Base-by-base conservation (phyloP, 768 basidiomycete species). In the Lactifluus pinguis region DNA sequence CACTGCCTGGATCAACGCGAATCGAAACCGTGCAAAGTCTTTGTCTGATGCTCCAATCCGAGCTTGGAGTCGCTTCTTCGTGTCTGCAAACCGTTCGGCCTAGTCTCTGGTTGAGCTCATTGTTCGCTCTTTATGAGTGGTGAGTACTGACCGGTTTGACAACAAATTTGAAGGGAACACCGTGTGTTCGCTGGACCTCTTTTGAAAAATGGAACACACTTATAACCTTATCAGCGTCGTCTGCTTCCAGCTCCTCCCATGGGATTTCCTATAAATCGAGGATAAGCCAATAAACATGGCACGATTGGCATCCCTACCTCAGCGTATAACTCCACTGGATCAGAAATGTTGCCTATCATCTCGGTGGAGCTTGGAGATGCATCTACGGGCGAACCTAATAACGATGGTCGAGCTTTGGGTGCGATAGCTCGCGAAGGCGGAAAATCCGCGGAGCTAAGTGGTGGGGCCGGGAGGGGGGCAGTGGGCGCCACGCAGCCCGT, bases 141-240 rank as follows among this genome's bases (percentile, higher is more conserved):
- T 36, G 38, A 45, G 6, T 25, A 80, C 92, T 55, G 70, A 95
- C 94, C 62, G 91, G 86, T 72, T 89, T 89, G 61, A 98, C 83
- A 34, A 98, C 94, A 72, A 98, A 98, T 68, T 90, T 92, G 83
- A 98, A 98, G 0, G 97, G 97, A 38, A 98, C 91, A 57, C 97
- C 97, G 70, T 98, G 95, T 61, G 91, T 90, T 68, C 97, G 82
- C 41, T 84, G 77, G 25, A 95, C 82, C 66, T 99, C 97, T 71
- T 91, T 95, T 32, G 90, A 89, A 78, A 95, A 99, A 75, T 99
- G 97, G 83, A 95, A 99, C 50, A 97, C 92, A 65, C 87, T 91
- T 72, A 99, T 95, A 62, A 97, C 83, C 74, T 95, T 95, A 74
- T 94, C 91, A 25, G 84, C 78, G 63, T 98, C 95, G 64, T 86